phyloP scores from a whole-genome alignment of 305 asterid species.

The Solanum chacoense region DNA sequence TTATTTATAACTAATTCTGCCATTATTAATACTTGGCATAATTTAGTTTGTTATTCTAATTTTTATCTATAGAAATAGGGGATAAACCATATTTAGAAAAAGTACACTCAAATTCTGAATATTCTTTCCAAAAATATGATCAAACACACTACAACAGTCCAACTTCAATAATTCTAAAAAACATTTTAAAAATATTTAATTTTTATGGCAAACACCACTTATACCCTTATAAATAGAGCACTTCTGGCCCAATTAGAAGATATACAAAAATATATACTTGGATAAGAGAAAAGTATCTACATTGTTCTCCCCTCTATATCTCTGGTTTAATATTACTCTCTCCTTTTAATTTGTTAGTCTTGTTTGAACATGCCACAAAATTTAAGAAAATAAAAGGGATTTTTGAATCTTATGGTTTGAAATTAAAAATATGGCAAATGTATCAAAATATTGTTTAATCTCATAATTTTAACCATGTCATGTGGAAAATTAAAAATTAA shows the following conservation, averaged over 20 bases:
- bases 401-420: rapidly evolving
- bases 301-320: not conserved
- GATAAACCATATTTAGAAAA: not conserved
- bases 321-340: not conserved
- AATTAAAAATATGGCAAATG: no score
- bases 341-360: not conserved
- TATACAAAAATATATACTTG: not conserved
- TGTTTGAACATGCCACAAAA: not conserved
- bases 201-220: not conserved
- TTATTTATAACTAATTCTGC: no score
- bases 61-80: not conserved
- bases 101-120: no score
- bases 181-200: not conserved
- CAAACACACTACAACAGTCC: not conserved
- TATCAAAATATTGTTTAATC: not conserved
- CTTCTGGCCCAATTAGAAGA: not conserved
- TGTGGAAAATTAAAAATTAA: not conserved
- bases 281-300: not conserved
- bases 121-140: not conserved
- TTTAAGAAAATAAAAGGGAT: not conserved
- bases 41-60: no score
- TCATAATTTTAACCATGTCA: not conserved
- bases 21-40: not conserved
- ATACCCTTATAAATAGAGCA: not conserved
- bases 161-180: no score